Conservation (phyloP, 352 stramenopile genomes). For the Phytophthora fragariae region DNA sequence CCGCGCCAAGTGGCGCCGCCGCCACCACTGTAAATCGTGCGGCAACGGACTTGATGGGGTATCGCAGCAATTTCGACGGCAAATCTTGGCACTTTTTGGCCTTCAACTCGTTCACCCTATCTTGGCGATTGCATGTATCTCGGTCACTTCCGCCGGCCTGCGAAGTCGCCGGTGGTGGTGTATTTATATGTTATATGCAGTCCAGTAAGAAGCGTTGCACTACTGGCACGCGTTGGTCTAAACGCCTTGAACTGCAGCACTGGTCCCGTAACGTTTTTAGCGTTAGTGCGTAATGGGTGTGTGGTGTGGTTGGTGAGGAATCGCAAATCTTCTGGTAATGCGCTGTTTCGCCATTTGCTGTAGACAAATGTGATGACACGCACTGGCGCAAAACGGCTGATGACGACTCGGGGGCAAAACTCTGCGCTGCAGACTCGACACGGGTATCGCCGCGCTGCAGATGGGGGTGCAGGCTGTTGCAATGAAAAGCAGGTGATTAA, state of each 20-base stretch:
- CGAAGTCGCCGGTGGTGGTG: too few relatives aligned
- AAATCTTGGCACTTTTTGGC: too few relatives aligned
- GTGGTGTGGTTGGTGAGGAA: too few relatives aligned
- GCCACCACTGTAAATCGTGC: neutral
- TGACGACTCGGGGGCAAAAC: too few relatives aligned
- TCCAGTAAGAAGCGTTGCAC: neutral
- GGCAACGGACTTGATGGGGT: neutral
- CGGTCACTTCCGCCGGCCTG: too few relatives aligned
- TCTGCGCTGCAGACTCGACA: neutral
- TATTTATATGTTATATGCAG: too few relatives aligned
- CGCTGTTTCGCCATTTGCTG: neutral
- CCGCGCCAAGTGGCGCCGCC: neutral
- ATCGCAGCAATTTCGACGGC: too few relatives aligned
- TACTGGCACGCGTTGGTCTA: conserved; percentile 3
- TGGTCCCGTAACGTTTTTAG: too few relatives aligned
- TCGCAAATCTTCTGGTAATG: too few relatives aligned
- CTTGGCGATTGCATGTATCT: neutral
- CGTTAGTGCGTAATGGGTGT: too few relatives aligned
- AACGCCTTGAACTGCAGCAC: neutral
- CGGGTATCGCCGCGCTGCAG: neutral
- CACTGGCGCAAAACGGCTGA: too few relatives aligned
- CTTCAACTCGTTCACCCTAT: conserved; percentile 24
- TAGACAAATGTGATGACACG: neutral
- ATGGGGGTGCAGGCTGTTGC: neutral
- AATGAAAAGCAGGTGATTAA: conserved; percentile 14